Base-by-base conservation (phyloP, 2,329 filamentous ascomycete species). In the Cytospora mali region DNA sequence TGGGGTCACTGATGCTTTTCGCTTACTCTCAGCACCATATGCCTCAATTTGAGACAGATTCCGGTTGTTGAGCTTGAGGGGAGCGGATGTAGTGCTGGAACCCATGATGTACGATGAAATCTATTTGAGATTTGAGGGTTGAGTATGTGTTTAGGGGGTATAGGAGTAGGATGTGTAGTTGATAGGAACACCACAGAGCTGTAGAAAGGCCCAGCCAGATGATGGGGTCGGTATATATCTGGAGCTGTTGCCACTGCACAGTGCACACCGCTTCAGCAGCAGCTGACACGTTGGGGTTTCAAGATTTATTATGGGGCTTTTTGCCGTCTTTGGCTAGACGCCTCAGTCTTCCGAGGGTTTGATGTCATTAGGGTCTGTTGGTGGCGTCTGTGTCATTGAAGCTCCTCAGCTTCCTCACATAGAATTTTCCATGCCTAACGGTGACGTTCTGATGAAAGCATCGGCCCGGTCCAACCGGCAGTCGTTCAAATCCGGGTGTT, bases 31-130 rank as follows among this genome's bases (percentile, higher is more conserved):
- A 23, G 49, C 62, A 31, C 58, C 60, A 31, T 27, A 48, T 4
- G 18, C 10, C 13, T 35, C 48, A 42, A 80, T 78, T 62, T 75
- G 72, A 54, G 72, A 62, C 58, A 80, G 68, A 66, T 76, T 78
- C 65, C 71, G 67, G 71, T 58, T 75, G 69, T 67, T 77, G 60
- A 80, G 75, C 70, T 77, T 76, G 64, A 78, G 67, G 57, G 75
- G 55, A 27, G 57, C 61, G 27, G 58, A 52, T 13, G 39, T 33
- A 25, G 58, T 14, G 18, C 42, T 60, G 50, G 58, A 54, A 6
- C n/a, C 50, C 58, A 60, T 60, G 35, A 46, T 46, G 42, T 46
- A 6, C 23, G 21, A 23, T 46, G 10, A 7, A 21, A 21, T 23
- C n/a, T 21, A 11, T n/a, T 10, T 46, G n/a, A 21, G 23, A 18